A percentile compares a stretch with the other conserved stretches of the same genome.
Conservation (phyloP, 208 protist genomes). For the Wallacemonas sp. region DNA sequence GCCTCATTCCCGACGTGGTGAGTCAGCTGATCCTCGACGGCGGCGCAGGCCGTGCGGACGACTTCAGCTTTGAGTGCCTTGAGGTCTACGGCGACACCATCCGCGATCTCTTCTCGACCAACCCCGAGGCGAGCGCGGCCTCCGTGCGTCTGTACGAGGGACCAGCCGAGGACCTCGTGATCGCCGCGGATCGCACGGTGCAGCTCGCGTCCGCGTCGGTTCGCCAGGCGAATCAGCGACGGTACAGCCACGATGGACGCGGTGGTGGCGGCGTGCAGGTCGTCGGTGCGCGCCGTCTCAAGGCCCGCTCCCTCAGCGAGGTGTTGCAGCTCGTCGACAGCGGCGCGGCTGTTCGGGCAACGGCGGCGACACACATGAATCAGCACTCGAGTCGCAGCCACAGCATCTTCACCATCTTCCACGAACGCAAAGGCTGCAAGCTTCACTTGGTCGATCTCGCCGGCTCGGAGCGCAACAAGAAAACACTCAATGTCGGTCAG, state of each 20-base stretch:
- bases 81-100: constrained; percentile 96
- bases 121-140: constrained; percentile 32
- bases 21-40: constrained; percentile 65
- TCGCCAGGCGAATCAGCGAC: neutral
- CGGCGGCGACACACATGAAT: constrained; percentile 92
- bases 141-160: constrained; percentile 48
- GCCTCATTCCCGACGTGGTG: constrained; percentile 71
- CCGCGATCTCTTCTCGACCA: constrained; percentile 79
- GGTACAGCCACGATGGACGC: constrained; percentile 1
- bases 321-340: constrained; percentile 74
- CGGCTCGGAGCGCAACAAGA: constrained; percentile 81
- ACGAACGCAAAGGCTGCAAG: constrained; percentile 59
- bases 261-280: constrained; percentile 34
- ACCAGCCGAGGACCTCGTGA: constrained; percentile 5
- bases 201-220: neutral
- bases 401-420: constrained; percentile 91
- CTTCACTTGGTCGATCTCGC: constrained; percentile 95
- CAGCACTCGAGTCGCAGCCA: constrained; percentile 87
- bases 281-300: constrained; percentile 53
- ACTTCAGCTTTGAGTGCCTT: constrained; percentile 83
- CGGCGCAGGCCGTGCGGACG: constrained; percentile 41
- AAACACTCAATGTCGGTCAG: constrained; percentile 71
- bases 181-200: constrained; percentile 5
- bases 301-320: constrained; percentile 54
- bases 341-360: constrained; percentile 74